phyloP scores from a whole-genome alignment of 1,139 yeast species.

The Eremothecium cymbalariae region DNA sequence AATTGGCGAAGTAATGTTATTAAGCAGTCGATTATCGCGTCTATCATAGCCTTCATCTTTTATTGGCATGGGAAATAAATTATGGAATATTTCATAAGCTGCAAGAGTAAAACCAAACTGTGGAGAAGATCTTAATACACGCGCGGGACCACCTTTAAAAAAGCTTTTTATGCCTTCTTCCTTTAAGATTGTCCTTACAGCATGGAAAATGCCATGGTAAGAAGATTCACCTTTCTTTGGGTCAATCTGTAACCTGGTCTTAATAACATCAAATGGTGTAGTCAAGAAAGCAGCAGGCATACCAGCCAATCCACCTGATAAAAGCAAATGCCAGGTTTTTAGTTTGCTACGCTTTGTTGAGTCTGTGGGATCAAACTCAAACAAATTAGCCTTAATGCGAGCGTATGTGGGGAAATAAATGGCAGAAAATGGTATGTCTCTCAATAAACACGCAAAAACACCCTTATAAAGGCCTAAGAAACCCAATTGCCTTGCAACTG shows the following conservation, averaged over 20 bases:
- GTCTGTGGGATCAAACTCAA: conserved; percentile 70
- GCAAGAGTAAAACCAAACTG: conserved; percentile 97
- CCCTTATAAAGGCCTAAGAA: conserved; percentile 84
- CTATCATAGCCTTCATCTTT: too few species aligned
- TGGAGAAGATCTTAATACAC: conserved; percentile 92
- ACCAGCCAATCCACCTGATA: conserved; percentile 93
- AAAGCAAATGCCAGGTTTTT: conserved; percentile 72
- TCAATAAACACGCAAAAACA: conserved; percentile 79
- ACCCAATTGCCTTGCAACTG: conserved; percentile 74
- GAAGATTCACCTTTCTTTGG: conserved; percentile 67
- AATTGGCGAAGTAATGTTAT: neutral
- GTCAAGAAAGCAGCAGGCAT: conserved; percentile 96
- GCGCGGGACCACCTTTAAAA: conserved; percentile 94
- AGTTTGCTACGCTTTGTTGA: conserved; percentile 41
- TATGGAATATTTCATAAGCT: conserved; percentile 80
- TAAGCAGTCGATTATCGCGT: conserved; percentile 19
- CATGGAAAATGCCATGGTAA: conserved; percentile 70
- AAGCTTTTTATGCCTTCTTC: conserved; percentile 80
- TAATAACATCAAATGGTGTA: conserved; percentile 93
- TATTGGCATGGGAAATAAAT: conserved; percentile 43
- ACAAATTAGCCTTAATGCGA: conserved; percentile 73
- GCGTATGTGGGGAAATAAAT: conserved; percentile 97
- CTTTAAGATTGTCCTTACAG: conserved; percentile 59
- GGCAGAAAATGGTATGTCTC: conserved; percentile 96
- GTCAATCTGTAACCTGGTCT: conserved; percentile 89